Base-by-base conservation (phyloP, 176 grass and related monocot species). In the Pontederia paniculata region DNA sequence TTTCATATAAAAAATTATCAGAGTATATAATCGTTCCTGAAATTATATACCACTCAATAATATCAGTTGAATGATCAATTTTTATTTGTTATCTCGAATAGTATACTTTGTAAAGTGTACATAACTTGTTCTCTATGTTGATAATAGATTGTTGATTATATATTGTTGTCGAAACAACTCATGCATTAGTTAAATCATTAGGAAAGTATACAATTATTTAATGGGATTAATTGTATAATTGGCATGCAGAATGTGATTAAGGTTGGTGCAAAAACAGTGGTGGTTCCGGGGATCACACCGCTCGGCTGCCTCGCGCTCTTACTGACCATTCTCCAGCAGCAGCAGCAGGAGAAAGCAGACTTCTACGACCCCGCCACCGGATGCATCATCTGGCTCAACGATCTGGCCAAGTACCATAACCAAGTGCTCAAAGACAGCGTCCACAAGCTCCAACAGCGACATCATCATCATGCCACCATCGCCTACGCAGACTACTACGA, bases 261-360 rank as follows among this genome's bases (percentile, higher is more conserved):
- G 17, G 64, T 78, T 17, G 93, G 93, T 42, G 93, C 80, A 7
- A 90, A 78, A 62, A 91, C 68, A 23, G 62, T 97, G 63, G 48
- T 97, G 16, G 74, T 97, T 54, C 93, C 93, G 23, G 78, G 83
- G 42, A 97, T 88, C 67, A 82, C 90, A 23, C 93, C 93, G 17
- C 84, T 90, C 17, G 93, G 93, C 1, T 97, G 93, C 15, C n/a
- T 77, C 21, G 83, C 93, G 12, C 23, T 52, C 10, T 97, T 90
- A 50, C 66, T 97, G 2, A 75, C 71, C 23, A 52, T 81, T 20
- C 87, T 88, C 44, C 82, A 76, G 73, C 90, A 77, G 53, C 11
- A 56, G 10, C 74, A 76, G 78, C 84, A 62, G 80, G 28, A 6
- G 5, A 37, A 37, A 6, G n/a, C n/a, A n/a, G n/a, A 6, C 5